Base-by-base conservation (phyloP, 768 basidiomycete genomes). In the Cystobasidium onofrii region DNA sequence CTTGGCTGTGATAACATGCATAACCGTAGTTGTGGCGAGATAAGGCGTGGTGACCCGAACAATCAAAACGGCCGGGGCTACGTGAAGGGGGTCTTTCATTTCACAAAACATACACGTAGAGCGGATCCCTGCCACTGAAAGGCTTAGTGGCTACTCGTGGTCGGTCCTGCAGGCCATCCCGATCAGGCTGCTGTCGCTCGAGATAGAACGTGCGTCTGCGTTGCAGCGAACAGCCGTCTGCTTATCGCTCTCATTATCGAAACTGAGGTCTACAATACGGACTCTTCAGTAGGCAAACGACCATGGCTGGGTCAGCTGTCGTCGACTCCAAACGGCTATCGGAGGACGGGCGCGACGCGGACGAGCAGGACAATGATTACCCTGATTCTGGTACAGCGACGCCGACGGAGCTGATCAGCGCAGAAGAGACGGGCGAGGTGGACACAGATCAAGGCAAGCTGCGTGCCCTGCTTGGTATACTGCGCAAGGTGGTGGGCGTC, bases 401-500 rank as follows among this genome's bases (percentile, higher is more conserved):
- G 18, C 64, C 75, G 36, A 60, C 31, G 7, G 73, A 67, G 65
- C 55, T 12, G 0, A 73, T 25, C 29, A 43, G 6, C 34, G 74
- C 50, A 18, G 77, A 67, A 3, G 76, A 80, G 43, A 75, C 77
- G 70, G 54, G 50, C 25, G 73, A 70, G 46, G 77, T 44, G 62
- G 63, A 71, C 64, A 61, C 1, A 80, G 76, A 74, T 33, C 17
- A 62, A 39, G 74, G 77, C 70, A 77, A 76, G 65, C 57, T 78
- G 27, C 70, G 63, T 39, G 50, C 67, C 9, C 73, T 78, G 12
- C 67, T 79, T 1, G 77, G 77, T 13, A 75, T 78, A 54, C 74
- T 79, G 3, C 44, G 65, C 33, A 76, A 78, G 77, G 74, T 73
- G 0, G 43, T 79, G n/a, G 50, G 50, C 29, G 77, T 79, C 54